These are phyloP conservation scores for Aspergillus latus DNA, from an alignment of 2,329 filamentous ascomycete species.

Conservation along the genomic window DNA sequence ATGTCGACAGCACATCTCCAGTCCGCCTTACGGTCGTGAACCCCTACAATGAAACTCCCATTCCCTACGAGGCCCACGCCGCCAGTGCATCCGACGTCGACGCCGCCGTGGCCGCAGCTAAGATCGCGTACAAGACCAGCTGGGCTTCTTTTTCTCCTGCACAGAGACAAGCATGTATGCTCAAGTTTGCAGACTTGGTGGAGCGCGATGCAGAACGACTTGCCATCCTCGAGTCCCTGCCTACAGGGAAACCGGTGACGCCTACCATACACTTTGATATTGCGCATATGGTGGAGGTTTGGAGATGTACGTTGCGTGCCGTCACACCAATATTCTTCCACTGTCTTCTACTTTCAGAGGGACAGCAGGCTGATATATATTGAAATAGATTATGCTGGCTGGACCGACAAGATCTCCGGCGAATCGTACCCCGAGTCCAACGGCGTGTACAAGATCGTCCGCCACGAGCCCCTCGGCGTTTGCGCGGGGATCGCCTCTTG, in stretches of 20 bases:
- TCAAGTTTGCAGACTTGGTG: conserved; percentile 16
- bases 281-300: conserved; percentile 10
- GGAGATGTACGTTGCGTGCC: conserved; percentile 1
- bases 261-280: conserved; percentile 8
- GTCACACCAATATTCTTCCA: background rate
- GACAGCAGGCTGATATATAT: background rate
- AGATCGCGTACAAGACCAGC: conserved; percentile 38
- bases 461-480: conserved; percentile 25
- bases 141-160: conserved; percentile 8
- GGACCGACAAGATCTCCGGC: conserved; percentile 13
- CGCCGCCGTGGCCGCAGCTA: conserved; percentile 46
- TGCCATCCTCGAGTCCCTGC: conserved; percentile 4
- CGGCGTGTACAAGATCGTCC: conserved; percentile 14
- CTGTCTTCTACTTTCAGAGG: background rate
- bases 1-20: conserved; percentile 48
- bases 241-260: conserved; percentile 4
- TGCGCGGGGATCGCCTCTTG: conserved; percentile 40
- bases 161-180: conserved; percentile 12
- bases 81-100: conserved; percentile 48
- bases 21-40: conserved; percentile 50
- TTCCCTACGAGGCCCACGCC: conserved; percentile 46
- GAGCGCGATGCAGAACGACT: conserved; percentile 10
- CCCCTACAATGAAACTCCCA: conserved; percentile 34
- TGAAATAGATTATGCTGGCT: conserved; percentile 3
- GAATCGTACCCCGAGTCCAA: conserved; percentile 12